Evolutionary conservation across 2,329 filamentous ascomycete species (phyloP), one percentile per base, ranked within the genome.

Genomic region (Paraphoma chrysanthemicola): DNA sequence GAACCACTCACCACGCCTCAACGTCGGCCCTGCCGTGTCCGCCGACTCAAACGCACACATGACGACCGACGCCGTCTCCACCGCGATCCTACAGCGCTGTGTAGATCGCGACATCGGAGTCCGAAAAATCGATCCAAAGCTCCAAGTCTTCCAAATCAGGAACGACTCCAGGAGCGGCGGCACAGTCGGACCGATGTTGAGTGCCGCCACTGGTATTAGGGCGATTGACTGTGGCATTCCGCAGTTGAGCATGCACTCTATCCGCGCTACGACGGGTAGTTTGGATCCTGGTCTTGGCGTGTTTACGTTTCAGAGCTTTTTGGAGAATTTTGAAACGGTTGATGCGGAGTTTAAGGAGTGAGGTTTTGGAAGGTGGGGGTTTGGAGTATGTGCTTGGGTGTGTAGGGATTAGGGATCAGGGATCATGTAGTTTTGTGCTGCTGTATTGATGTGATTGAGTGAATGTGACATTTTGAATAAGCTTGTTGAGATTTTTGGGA

Each of bases 151-250:
- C 83, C 93, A 96, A 83, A 98, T 98, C 74, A 83, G 95, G 54
- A 99, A 98, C 74, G 95, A 98, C 78, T 90, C 86, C 9, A 83
- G 94, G 52, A 92, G 88, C 70, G 95, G 95, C 30, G 95, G 95
- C 14, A 99, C 95, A 0, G 93, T 98, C n/a, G 95, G 95, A 0
- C 95, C 95, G 0, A 93, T 93, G 86, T 83, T 97, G 36, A 92
- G 88, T 64, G 87, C 89, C 29, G 86, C 85, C 29, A 90, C 95
- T 78, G 94, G 94, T 30, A 88, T 96, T 56, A 82, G 91, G 49
- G 87, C 92, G 0, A 90, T 95, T 47, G 94, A 98, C 74, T 92
- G 91, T 0, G 94, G 94, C 12, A 89, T 98, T 69, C 89, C 93
- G 5, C 94, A 98, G 80, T 79, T 97, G 67, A 94, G 90, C 71